Percentiles rank a stretch among this genome's conserved stretches.
These are phyloP conservation scores for Dendrobium nobile DNA, from an alignment of 106 monocot species.

Conservation along the genomic window DNA sequence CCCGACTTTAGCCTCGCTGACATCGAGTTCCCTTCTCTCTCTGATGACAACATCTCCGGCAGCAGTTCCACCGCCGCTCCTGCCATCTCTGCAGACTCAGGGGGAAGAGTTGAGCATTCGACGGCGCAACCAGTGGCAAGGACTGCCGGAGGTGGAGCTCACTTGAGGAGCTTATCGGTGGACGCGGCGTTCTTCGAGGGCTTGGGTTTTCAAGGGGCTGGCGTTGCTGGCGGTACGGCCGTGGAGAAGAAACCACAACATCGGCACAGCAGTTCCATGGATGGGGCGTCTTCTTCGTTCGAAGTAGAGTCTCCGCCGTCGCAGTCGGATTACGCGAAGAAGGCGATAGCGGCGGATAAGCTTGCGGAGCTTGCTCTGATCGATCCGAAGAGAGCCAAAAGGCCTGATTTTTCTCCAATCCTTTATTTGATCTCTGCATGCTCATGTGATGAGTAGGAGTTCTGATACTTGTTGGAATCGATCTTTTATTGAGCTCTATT, in stretches of 20 bases:
- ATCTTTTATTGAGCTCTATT: neutral
- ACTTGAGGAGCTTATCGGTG: slow-evolving; percentile 66
- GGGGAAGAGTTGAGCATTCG: neutral
- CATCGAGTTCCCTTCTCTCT: slow-evolving; percentile 78
- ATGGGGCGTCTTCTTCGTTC: slow-evolving; percentile 32
- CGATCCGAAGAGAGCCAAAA: slow-evolving; percentile 95
- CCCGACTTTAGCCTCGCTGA: slow-evolving; percentile 63
- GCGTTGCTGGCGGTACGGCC: neutral
- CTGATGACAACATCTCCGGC: slow-evolving; percentile 42
- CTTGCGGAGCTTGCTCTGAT: slow-evolving; percentile 76
- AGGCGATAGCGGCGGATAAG: slow-evolving; percentile 77
- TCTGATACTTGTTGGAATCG: neutral
- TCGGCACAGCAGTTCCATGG: slow-evolving; percentile 67
- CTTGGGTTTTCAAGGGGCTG: slow-evolving; percentile 7
- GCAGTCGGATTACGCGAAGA: slow-evolving; percentile 65
- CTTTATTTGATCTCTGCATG: neutral
- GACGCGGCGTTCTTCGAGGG: slow-evolving; percentile 83
- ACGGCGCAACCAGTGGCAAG: neutral
- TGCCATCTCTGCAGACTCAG: slow-evolving; percentile 3
- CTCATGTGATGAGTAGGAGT: neutral
- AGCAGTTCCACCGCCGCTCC: slow-evolving; percentile 15
- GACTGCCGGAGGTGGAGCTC: slow-evolving; percentile 8
- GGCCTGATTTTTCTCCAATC: slow-evolving; percentile 22
- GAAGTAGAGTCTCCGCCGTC: slow-evolving; percentile 48
- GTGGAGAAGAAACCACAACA: slow-evolving; percentile 18